Evolutionary conservation across 2,329 filamentous ascomycete species (phyloP), one percentile per base, ranked within the genome.

Genomic region (Colletotrichum scovillei): DNA sequence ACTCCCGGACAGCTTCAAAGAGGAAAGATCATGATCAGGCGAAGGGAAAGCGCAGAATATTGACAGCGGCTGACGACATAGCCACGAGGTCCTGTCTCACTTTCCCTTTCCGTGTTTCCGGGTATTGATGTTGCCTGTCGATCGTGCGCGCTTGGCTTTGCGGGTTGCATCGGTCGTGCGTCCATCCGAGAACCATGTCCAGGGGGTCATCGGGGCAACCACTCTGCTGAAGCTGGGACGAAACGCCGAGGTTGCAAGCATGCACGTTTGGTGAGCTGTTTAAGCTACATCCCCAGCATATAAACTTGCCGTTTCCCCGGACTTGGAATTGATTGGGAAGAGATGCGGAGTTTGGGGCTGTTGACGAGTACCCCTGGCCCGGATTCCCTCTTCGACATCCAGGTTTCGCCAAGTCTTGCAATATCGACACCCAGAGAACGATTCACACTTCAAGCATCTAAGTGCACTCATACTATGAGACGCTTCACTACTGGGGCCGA

Each of bases 141-240:
- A 63, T 63, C 62, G 11, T 55, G 62, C 30, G 46, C 30, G 46
- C 62, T 63, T 63, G 60, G 62, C 28, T 26, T 11, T 8, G 11
- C 12, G 46, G 28, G 28, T 38, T 19, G 62, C 24, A 38, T 14
- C 62, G 62, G 62, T n/a, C 28, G 2, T 49, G 60, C 42, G n/a
- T 22, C 19, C 16, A 63, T 28, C 60, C 60, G 62, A 7, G 46
- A 26, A 62, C 22, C 42, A 26, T 46, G 9, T n/a, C 28, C 42
- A 46, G 42, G 26, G 60, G 30, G 11, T 26, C 46, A 63, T 63
- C 46, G 46, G n/a, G 28, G 12, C 11, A 22, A 1, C 26, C 24
- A 14, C 28, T 24, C 4, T 63, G 46, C 16, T 30, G 46, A 26
- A n/a, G 46, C 62, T 28, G 12, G 6, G n/a, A 14, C 14, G 14